Conservation (phyloP, 805 yeast species). For the Pichia sporocuriosa region DNA sequence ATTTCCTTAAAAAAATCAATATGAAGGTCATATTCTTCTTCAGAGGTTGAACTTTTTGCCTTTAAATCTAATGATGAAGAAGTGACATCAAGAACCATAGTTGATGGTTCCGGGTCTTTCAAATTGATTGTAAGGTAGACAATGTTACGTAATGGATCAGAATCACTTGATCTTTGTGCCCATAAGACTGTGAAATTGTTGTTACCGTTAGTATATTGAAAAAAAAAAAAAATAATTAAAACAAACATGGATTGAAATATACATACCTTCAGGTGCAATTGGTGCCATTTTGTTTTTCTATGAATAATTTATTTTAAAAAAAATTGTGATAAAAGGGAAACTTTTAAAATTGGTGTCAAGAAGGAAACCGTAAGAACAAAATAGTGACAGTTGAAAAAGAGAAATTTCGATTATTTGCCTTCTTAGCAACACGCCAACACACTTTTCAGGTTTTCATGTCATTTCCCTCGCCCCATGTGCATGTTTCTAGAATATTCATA, state of each 20-base stretch:
- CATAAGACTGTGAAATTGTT: slow-evolving; percentile 75
- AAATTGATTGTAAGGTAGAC: slow-evolving; percentile 68
- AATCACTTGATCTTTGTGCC: slow-evolving; percentile 93
- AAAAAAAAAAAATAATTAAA: neutral
- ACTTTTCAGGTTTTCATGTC: no score
- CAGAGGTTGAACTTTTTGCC: slow-evolving; percentile 41
- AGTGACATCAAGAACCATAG: slow-evolving; percentile 46
- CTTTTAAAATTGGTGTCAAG: no score
- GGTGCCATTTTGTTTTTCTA: slow-evolving; percentile 14
- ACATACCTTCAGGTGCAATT: slow-evolving; percentile 31
- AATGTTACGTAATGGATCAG: slow-evolving; percentile 66
- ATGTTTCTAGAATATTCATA: no score
- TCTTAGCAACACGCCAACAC: no score
- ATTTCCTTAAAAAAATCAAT: slow-evolving; percentile 74
- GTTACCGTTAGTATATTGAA: slow-evolving; percentile 5
- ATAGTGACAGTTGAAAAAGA: no score
- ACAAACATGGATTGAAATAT: neutral
- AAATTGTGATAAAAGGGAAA: no score
- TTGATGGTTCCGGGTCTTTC: slow-evolving; percentile 47
- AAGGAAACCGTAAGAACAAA: no score
- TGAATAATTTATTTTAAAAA: neutral
- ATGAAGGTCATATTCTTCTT: slow-evolving; percentile 47
- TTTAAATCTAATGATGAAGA: slow-evolving; percentile 44
- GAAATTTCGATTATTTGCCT: no score
- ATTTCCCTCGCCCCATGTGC: no score